These are phyloP conservation scores for Bruguiera gymnorhiza DNA, from an alignment of 345 rosid genomes.

Conservation along the genomic window DNA sequence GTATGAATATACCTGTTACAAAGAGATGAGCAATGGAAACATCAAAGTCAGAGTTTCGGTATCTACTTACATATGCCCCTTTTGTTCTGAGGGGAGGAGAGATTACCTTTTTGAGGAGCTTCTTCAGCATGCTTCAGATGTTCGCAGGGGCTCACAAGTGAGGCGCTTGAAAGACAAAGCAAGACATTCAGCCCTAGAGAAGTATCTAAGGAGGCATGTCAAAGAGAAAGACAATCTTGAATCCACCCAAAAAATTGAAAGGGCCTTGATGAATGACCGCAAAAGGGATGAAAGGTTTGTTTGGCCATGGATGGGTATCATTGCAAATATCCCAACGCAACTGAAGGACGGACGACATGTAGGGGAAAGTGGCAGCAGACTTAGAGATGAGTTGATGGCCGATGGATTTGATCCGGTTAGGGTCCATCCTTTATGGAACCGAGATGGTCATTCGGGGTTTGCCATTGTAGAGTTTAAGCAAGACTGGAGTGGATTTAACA, in stretches of 20 bases:
- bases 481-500: slow-evolving; percentile 54
- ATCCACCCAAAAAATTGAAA: background rate
- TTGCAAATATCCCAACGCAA: slow-evolving; percentile 58
- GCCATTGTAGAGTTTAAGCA: slow-evolving; percentile 59
- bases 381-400: slow-evolving; percentile 42
- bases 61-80: slow-evolving; percentile 48
- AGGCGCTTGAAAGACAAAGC: slow-evolving; percentile 37
- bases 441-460: slow-evolving; percentile 54
- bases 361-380: slow-evolving; percentile 55
- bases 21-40: slow-evolving; percentile 36
- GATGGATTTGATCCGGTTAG: slow-evolving; percentile 65
- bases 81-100: slow-evolving; percentile 34
- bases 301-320: slow-evolving; percentile 63
- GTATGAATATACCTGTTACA: slow-evolving; percentile 43
- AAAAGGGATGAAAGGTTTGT: slow-evolving; percentile 37
- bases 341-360: slow-evolving; percentile 34
- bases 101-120: slow-evolving; percentile 37
- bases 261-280: no score
- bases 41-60: slow-evolving; percentile 31
- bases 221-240: slow-evolving; percentile 14
- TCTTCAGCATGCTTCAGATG: slow-evolving; percentile 41
- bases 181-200: slow-evolving; percentile 47
- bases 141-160: slow-evolving; percentile 22
- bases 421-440: slow-evolving; percentile 59
- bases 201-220: slow-evolving; percentile 38